phyloP scores from a whole-genome alignment of 1,284 basidiomycete genomes.

The Marasmius tenuissimus region DNA sequence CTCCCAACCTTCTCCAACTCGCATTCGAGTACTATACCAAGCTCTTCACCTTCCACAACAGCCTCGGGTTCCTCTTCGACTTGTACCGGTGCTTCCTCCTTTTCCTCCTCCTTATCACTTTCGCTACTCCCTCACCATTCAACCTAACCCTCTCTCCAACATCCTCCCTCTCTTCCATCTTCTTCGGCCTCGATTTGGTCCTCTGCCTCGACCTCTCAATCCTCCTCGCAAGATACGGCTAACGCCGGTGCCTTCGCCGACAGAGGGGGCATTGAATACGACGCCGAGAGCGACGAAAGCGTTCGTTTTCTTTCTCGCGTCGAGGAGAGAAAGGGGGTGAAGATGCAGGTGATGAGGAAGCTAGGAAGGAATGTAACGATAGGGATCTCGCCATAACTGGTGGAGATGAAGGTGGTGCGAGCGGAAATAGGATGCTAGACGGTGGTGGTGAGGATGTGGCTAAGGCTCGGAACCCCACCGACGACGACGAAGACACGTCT shows the following conservation, averaged over 20 bases:
- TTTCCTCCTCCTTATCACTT: no score
- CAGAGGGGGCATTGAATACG: not conserved
- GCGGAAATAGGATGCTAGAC: no score
- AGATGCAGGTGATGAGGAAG: not conserved
- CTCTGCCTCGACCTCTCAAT: slow-evolving; percentile 14
- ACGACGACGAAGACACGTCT: not conserved
- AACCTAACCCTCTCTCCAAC: not conserved
- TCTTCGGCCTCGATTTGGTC: slow-evolving; percentile 2
- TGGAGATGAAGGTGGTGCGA: not conserved
- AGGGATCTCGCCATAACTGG: not conserved
- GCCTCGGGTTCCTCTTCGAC: no score
- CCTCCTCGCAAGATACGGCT: slow-evolving; percentile 11
- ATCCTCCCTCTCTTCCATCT: not conserved
- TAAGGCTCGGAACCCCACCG: not conserved
- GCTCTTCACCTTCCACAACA: no score
- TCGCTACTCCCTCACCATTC: no score
- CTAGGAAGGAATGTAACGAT: not conserved
- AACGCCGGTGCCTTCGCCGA: slow-evolving; percentile 6
- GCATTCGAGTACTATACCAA: no score
- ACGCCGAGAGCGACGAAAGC: slow-evolving; percentile 1
- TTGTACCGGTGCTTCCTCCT: no score
- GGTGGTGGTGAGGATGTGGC: not conserved
- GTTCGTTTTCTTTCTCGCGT: not conserved
- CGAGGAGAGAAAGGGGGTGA: not conserved
- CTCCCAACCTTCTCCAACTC: no score